Base-by-base conservation (phyloP, 805 yeast genomes). In the Saturnispora kantuleensis region DNA sequence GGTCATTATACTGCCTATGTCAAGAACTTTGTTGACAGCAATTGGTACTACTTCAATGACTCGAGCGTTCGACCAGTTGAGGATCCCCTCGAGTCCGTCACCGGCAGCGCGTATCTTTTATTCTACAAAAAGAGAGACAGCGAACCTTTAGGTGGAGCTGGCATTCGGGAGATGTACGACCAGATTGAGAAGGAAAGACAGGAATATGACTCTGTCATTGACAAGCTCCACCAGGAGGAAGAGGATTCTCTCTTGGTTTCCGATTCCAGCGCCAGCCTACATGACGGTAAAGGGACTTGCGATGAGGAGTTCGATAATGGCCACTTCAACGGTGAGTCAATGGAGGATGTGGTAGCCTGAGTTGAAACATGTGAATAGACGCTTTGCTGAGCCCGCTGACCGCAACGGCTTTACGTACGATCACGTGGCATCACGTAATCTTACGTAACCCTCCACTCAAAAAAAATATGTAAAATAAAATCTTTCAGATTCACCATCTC, bases 1-100 rank as follows among this genome's bases (percentile, higher is more conserved):
- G 97, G 98, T 2, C 97, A 93, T 66, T 90, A 93, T 62, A 93
- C 98, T 1, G 84, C 97, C 0, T 82, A 79, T 56, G 96, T 76
- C 0, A 83, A 81, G 59, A 89, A 89, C 56, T 81, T 77, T 60
- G 69, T 77, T 36, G 94, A 85, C 56, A 66, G 66, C 16, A 70
- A 77, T 47, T 93, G 97, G 97, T 87, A 88, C 58, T 84, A 88
- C 58, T 90, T 73, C 60, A 89, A 90, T 58, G 98, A 90, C 59
- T 79, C 95, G 2, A 64, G 82, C 30, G 96, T 88, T 1, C 63
- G 77, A 0, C 67, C 67, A 15, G 53, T 50, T 13, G 70, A 79
- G 0, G 70, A 74, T 41, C 84, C 95, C 0, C 69, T 69, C 28
- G 73, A 77, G 17, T 64, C 84, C 9, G 65, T 85, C 10, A 72